Evolutionary conservation across 2,329 filamentous ascomycete genomes (phyloP), one percentile per base, ranked within the genome.

Genomic region (Colletotrichum neosansevieriae): DNA sequence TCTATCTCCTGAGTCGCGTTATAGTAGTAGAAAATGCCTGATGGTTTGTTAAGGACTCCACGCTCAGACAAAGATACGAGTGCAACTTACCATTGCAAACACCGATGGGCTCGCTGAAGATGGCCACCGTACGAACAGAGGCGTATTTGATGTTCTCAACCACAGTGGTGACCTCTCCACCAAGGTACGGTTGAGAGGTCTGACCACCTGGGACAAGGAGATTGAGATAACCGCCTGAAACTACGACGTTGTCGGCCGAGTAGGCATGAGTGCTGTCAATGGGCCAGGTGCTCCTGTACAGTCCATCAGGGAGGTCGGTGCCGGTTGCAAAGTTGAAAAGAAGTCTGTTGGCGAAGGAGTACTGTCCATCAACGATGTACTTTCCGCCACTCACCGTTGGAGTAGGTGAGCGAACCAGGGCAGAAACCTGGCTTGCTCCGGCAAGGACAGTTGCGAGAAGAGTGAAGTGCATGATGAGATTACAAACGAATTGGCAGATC

Each of bases 21-120:
- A 6, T 72, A 17, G 60, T 76, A 77, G 34, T 76, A 75, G 70
- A 77, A 78, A 59, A 76, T 76, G 36, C 76, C 76, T 77, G 3
- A 9, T 15, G 3, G 6, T 2, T 13, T 29, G 3, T 67, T 4
- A 63, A 24, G n/a, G 2, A 4, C 15, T 24, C 2, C 7, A 2
- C 4, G 15, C n/a, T 4, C 7, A n/a, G 10, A 3, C 1, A 3
- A 19, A 17, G 9, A 3, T 21, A 7, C 1, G 10, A 0, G 6
- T 2, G 9, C 2, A 6, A 13, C 63, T 38, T 63, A 76, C 76
- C 76, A 11, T 77, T 77, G 69, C 75, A 77, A 57, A 77, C 75
- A 17, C 76, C 76, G 34, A 71, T 58, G 40, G 75, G 71, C 9
- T 76, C 74, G 2, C 66, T 75, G 1, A 77, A 63, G 15, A 77